Conservation (phyloP, 176 grass and related monocot genomes). For the Zoysia pacifica region DNA sequence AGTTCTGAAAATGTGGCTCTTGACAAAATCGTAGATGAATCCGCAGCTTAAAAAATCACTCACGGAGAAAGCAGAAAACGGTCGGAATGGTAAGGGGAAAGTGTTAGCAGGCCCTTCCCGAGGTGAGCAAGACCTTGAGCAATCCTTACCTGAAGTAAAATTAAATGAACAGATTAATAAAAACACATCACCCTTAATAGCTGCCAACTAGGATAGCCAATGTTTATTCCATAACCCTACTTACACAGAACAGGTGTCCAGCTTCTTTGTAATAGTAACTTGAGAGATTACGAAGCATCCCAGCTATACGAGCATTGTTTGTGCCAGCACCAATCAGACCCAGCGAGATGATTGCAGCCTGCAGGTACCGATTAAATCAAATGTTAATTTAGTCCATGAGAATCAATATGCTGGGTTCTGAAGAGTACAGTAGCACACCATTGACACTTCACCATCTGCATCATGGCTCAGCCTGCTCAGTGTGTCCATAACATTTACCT, state of each 20-base stretch:
- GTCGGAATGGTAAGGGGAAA: conserved; percentile 78
- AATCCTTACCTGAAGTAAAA: conserved; percentile 63
- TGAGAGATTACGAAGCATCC: conserved; percentile 76
- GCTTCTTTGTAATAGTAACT: conserved; percentile 92
- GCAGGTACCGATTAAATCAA: conserved; percentile 33
- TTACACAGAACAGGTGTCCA: conserved; percentile 74
- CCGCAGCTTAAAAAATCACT: conserved; percentile 21
- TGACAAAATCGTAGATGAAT: neutral
- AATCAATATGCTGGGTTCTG: neutral
- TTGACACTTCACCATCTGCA: conserved; percentile 69
- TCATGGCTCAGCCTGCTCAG: conserved; percentile 81
- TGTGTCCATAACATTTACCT: conserved; percentile 87
- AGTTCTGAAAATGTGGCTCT: neutral
- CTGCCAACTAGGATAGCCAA: neutral
- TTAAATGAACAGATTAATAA: conserved; percentile 15
- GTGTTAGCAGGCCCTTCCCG: conserved; percentile 74
- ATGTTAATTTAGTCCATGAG: neutral
- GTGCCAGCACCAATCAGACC: conserved; percentile 77
- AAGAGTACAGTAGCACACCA: conserved; percentile 36
- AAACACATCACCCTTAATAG: neutral
- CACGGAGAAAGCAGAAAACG: conserved; percentile 71
- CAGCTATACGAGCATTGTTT: conserved; percentile 80
- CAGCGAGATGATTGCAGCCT: conserved; percentile 74
- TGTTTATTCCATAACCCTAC: neutral
- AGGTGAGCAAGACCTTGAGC: conserved; percentile 77